A percentile compares a stretch with the other conserved stretches of the same genome.
Conservation (phyloP, 1,139 yeast genomes). For the Geotrichum citri-aurantii region DNA sequence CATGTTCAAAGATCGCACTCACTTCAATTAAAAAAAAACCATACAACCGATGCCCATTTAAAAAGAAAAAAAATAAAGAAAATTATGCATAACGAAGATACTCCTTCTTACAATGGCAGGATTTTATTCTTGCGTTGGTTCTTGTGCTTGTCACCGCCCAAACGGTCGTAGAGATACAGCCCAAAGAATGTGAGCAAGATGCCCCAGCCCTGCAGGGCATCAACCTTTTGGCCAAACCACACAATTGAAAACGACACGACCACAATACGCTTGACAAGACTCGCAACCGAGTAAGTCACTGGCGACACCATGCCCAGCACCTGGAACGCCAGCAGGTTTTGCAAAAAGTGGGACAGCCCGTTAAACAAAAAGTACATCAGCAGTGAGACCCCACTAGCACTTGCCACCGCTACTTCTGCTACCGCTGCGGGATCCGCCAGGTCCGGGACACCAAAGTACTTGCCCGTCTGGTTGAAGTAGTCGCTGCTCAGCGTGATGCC, state of each 20-base stretch:
- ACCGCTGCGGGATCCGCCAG: background rate
- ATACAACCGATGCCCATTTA: too few relatives aligned
- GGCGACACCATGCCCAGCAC: constrained; percentile 80
- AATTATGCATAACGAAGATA: background rate
- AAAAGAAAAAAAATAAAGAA: background rate
- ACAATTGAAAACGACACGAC: constrained; percentile 75
- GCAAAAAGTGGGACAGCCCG: constrained; percentile 78
- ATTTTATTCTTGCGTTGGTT: constrained; percentile 15
- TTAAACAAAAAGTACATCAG: constrained; percentile 36
- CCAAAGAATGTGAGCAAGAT: constrained; percentile 61
- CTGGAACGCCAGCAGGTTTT: constrained; percentile 84
- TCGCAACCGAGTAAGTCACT: constrained; percentile 87
- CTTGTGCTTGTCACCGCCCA: constrained; percentile 47
- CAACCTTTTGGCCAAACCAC: constrained; percentile 58
- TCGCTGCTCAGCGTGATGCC: constrained; percentile 32
- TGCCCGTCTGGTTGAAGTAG: constrained; percentile 19
- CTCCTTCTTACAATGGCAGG: background rate
- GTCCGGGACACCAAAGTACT: constrained; percentile 12
- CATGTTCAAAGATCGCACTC: background rate
- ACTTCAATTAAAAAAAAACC: too few relatives aligned
- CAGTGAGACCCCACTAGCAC: constrained; percentile 18
- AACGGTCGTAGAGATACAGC: constrained; percentile 61
- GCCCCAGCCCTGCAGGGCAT: constrained; percentile 60
- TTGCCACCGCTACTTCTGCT: background rate
- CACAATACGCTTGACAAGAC: constrained; percentile 77